Evolutionary conservation across 805 yeast species (phyloP).

Genomic region (Candida nanaspora): DNA sequence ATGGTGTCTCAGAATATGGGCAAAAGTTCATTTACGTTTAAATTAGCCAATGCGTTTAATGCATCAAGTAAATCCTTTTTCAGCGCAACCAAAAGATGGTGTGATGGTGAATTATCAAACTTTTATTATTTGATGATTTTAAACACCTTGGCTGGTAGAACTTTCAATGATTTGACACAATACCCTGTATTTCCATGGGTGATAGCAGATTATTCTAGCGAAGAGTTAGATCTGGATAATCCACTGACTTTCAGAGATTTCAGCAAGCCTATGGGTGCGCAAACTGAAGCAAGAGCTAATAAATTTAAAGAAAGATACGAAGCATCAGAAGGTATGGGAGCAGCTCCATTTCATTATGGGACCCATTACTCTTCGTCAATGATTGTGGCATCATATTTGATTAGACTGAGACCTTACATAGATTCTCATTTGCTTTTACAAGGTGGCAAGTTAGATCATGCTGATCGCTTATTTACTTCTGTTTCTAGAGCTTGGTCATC

Average conservation of each 20-base stretch:
- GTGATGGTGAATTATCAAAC: conserved; percentile 69
- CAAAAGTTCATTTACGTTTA: conserved; percentile 27
- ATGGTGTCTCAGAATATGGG: no score
- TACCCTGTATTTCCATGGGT: conserved; percentile 94
- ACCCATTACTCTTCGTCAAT: conserved; percentile 91
- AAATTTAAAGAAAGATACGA: conserved; percentile 68
- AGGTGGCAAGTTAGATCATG: conserved; percentile 86
- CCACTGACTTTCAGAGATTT: conserved; percentile 65
- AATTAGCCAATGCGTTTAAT: conserved; percentile 37
- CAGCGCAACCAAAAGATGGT: conserved; percentile 62
- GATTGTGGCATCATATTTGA: conserved; percentile 80
- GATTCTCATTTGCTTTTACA: conserved; percentile 72
- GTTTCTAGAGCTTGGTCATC: conserved; percentile 76
- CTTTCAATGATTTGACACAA: conserved; percentile 83
- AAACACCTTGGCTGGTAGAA: conserved; percentile 81
- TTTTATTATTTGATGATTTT: conserved; percentile 74
- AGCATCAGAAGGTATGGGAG: conserved; percentile 52
- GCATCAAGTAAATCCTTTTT: conserved; percentile 13
- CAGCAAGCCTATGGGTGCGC: conserved; percentile 91
- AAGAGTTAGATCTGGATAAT: conserved; percentile 55
- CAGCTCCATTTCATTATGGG: conserved; percentile 87
- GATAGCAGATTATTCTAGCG: conserved; percentile 72
- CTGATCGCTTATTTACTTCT: conserved; percentile 74
- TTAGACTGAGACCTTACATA: conserved; percentile 73
- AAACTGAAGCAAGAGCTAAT: conserved; percentile 47